Conservation (phyloP, 371 early-diverging fungal species). For the Apophysomyces variabilis region DNA sequence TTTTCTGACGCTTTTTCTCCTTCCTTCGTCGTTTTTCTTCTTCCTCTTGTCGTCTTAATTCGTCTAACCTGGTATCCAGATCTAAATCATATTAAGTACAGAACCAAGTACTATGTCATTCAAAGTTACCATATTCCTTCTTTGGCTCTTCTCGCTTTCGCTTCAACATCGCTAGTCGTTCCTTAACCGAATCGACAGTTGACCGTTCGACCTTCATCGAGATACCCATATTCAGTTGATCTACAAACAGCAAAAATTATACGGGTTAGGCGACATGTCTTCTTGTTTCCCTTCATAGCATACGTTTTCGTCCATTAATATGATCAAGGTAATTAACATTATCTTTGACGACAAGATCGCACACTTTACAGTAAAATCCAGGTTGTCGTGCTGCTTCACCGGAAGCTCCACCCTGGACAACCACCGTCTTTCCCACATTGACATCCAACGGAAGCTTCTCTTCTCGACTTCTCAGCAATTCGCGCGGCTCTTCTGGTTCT, state of each 20-base stretch:
- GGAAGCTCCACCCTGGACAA: conserved; percentile 66
- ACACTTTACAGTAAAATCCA: conserved; percentile 90
- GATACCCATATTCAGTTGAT: conserved; percentile 65
- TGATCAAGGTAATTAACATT: conserved; percentile 88
- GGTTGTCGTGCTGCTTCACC: conserved; percentile 70
- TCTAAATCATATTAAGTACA: conserved; percentile 33
- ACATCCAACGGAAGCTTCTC: conserved; percentile 70
- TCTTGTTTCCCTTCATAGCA: conserved; percentile 16
- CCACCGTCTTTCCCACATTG: conserved; percentile 82
- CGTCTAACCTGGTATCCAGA: conserved; percentile 57
- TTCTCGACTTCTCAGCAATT: conserved; percentile 45
- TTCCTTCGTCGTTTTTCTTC: conserved; percentile 52
- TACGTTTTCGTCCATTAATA: conserved; percentile 88
- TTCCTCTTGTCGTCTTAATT: conserved; percentile 53
- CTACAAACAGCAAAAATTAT: conserved; percentile 16
- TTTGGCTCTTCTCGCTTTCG: conserved; percentile 58
- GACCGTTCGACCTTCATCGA: conserved; percentile 79
- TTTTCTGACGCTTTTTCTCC: conserved; percentile 59
- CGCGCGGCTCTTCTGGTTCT: conserved; percentile 31
- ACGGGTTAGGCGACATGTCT: background rate
- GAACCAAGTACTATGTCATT: too few species aligned
- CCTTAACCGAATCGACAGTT: conserved; percentile 54
- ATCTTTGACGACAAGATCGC: conserved; percentile 88
- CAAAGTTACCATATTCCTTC: conserved; percentile 53
- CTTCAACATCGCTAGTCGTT: conserved; percentile 58